A percentile compares a stretch with the other conserved stretches of the same genome.
These are phyloP conservation scores for Fusarium temperatum DNA, from an alignment of 2,329 filamentous ascomycete genomes.

Conservation along the genomic window DNA sequence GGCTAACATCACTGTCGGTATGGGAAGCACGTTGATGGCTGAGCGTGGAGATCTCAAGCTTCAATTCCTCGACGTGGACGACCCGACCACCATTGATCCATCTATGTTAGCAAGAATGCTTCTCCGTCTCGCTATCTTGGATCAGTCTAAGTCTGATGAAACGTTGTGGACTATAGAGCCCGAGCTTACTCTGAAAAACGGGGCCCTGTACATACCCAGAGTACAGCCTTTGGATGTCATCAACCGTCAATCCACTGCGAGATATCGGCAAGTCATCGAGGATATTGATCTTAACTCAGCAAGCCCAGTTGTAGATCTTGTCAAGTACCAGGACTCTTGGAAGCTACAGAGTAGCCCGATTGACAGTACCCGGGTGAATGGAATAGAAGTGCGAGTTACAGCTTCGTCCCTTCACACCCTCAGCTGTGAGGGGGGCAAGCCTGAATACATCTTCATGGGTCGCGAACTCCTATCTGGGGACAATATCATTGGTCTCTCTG, in stretches of 20 bases:
- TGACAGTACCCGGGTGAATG: background rate
- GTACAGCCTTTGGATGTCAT: background rate
- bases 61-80: background rate
- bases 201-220: background rate
- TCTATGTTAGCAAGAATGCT: background rate
- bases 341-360: background rate
- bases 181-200: background rate
- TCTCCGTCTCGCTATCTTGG: background rate
- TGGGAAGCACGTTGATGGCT: background rate
- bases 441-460: background rate
- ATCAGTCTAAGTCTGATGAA: background rate
- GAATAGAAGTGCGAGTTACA: background rate
- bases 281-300: background rate
- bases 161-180: background rate
- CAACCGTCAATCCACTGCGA: background rate
- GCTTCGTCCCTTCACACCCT: background rate
- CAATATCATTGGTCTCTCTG: background rate
- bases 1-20: background rate
- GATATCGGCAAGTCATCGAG: background rate
- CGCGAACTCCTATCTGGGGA: background rate
- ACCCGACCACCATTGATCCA: background rate
- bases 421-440: background rate
- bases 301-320: background rate
- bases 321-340: background rate
- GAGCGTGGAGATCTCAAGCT: background rate